Evolutionary conservation across 2,329 filamentous ascomycete species (phyloP).

Genomic region (Colletotrichum endophyticum): DNA sequence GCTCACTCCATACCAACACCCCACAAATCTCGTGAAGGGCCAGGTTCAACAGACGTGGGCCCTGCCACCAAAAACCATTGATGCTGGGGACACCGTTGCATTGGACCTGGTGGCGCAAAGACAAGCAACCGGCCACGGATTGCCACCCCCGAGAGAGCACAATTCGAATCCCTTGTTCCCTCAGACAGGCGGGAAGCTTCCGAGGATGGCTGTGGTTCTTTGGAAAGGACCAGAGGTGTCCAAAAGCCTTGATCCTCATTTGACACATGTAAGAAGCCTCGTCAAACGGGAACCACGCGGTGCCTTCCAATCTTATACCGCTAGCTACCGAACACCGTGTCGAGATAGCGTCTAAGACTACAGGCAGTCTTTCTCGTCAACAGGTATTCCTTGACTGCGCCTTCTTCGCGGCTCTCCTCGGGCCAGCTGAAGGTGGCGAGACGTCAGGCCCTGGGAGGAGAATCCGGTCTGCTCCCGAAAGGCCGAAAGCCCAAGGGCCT

Average conservation of each 20-base stretch:
- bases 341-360: neutral
- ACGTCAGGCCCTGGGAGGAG: too few relatives aligned
- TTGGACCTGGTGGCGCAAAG: neutral
- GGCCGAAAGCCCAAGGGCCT: too few relatives aligned
- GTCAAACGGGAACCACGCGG: neutral
- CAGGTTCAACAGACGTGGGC: neutral
- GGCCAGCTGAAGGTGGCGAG: too few relatives aligned
- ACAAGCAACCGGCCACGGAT: neutral
- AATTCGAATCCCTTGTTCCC: neutral
- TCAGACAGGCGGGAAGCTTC: neutral
- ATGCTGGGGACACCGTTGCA: neutral
- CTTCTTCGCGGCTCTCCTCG: neutral
- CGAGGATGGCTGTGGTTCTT: neutral
- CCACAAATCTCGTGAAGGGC: neutral
- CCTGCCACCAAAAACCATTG: neutral
- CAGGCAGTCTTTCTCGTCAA: neutral
- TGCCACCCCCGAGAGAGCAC: neutral
- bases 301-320: neutral
- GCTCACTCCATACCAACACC: neutral
- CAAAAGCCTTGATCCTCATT: neutral
- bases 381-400: neutral
- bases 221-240: neutral
- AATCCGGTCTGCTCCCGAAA: too few relatives aligned
- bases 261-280: neutral
- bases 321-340: neutral